These are phyloP conservation scores for Ophiostoma sp. DNA, from an alignment of 2,329 filamentous ascomycete species.

Conservation along the genomic window DNA sequence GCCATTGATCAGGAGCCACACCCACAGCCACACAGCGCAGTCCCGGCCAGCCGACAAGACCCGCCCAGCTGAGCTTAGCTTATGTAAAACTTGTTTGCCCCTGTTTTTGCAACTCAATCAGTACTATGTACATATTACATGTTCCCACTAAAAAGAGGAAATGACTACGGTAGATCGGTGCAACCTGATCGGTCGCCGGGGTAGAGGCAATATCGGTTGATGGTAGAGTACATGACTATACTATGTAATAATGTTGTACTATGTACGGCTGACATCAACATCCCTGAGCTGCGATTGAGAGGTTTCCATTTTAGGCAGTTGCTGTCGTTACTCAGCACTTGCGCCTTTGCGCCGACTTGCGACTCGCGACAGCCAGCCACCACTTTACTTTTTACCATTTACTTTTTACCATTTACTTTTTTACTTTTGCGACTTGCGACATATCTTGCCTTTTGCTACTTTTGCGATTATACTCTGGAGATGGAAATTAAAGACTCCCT, in stretches of 20 bases:
- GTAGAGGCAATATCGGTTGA: neutral
- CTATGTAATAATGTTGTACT: neutral
- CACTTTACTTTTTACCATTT: no score
- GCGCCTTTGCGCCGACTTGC: neutral
- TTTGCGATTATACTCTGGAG: no score
- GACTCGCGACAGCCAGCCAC: neutral
- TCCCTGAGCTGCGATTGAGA: neutral
- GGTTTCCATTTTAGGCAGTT: neutral
- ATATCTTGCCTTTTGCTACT: neutral
- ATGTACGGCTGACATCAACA: neutral
- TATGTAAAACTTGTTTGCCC: slow-evolving; percentile 4
- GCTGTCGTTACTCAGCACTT: neutral
- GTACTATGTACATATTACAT: neutral
- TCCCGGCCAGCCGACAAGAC: neutral
- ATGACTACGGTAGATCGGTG: neutral
- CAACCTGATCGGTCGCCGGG: neutral
- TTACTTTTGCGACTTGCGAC: neutral
- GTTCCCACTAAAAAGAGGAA: neutral
- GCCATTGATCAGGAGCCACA: neutral
- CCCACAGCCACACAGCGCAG: no score
- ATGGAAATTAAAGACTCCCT: neutral
- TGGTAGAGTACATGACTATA: neutral
- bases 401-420: neutral
- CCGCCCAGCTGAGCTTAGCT: slow-evolving; percentile 18
- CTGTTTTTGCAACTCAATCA: neutral